These are phyloP conservation scores for Polyporus tsugae DNA, from an alignment of 1,284 basidiomycete genomes.

Conservation along the genomic window DNA sequence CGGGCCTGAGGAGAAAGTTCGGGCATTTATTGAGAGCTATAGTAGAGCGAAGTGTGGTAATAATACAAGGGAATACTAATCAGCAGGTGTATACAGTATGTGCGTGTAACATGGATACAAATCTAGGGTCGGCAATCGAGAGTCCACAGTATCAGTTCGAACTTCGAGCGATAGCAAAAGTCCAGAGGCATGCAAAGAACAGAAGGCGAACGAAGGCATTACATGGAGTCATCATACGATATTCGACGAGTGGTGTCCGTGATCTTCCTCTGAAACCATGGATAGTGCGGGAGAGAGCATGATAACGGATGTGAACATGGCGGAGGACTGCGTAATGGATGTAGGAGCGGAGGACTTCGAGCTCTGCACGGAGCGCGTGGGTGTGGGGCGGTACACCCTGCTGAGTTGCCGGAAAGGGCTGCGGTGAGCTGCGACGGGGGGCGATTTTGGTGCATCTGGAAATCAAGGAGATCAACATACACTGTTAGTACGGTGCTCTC, in stretches of 20 bases:
- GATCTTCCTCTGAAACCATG: constrained; percentile 29
- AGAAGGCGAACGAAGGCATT: neutral
- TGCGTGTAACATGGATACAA: constrained; percentile 1
- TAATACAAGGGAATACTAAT: neutral
- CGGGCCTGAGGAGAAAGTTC: too few species aligned
- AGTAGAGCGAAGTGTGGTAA: neutral
- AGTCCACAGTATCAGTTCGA: neutral
- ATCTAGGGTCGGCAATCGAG: neutral
- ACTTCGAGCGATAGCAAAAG: neutral
- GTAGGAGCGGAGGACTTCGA: constrained; percentile 30
- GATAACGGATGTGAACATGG: constrained; percentile 36
- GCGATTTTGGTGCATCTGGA: constrained; percentile 1
- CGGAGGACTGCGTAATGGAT: constrained; percentile 31
- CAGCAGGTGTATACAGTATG: neutral
- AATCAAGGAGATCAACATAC: neutral
- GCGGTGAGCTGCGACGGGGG: constrained; percentile 6
- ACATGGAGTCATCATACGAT: constrained; percentile 3
- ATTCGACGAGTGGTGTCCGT: neutral
- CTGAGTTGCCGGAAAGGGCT: constrained; percentile 20
- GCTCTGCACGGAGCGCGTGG: constrained; percentile 28
- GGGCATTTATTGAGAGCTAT: neutral
- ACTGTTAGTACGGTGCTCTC: neutral
- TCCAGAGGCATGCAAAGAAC: neutral
- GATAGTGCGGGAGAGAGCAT: constrained; percentile 31
- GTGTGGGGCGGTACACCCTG: constrained; percentile 29